Conservation (phyloP, 495 filamentous ascomycete genomes). For the Hyaloscypha variabilis region DNA sequence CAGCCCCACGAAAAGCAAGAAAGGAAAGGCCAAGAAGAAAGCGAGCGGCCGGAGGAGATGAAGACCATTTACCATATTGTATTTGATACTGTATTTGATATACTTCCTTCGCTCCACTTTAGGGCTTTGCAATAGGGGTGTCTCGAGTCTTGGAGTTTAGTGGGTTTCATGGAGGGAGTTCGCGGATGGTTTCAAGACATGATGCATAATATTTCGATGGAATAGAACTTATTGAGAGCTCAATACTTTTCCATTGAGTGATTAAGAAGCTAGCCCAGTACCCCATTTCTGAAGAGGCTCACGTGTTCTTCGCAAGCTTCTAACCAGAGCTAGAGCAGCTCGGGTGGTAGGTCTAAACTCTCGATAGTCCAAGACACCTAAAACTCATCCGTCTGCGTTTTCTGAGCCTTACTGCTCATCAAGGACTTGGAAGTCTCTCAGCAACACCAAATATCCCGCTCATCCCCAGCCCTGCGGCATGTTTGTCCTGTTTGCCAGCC, state of each 20-base stretch:
- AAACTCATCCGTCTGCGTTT: too few species aligned
- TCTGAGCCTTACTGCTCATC: too few species aligned
- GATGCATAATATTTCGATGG: constrained; percentile 1
- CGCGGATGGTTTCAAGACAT: neutral
- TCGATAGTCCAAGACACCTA: too few species aligned
- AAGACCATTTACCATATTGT: constrained; percentile 11
- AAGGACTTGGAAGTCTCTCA: too few species aligned
- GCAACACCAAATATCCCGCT: neutral
- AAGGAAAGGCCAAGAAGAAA: constrained; percentile 32
- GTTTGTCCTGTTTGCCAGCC: neutral
- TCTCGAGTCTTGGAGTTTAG: constrained; percentile 1
- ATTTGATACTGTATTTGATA: constrained; percentile 30
- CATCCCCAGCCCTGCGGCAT: neutral
- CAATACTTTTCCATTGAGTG: neutral
- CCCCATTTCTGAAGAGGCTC: too few species aligned
- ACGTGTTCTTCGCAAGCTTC: too few species aligned
- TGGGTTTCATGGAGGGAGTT: constrained; percentile 6
- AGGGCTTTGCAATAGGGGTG: constrained; percentile 2
- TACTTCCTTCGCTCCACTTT: constrained; percentile 1
- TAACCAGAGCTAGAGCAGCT: too few species aligned
- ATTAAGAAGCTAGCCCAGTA: neutral
- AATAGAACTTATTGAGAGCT: neutral
- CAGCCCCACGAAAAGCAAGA: constrained; percentile 28
- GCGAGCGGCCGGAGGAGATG: constrained; percentile 4
- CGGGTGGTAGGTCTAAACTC: too few species aligned